phyloP scores from a whole-genome alignment of 192 early-diverging fungal genomes.

The Umbelopsis sp. region DNA sequence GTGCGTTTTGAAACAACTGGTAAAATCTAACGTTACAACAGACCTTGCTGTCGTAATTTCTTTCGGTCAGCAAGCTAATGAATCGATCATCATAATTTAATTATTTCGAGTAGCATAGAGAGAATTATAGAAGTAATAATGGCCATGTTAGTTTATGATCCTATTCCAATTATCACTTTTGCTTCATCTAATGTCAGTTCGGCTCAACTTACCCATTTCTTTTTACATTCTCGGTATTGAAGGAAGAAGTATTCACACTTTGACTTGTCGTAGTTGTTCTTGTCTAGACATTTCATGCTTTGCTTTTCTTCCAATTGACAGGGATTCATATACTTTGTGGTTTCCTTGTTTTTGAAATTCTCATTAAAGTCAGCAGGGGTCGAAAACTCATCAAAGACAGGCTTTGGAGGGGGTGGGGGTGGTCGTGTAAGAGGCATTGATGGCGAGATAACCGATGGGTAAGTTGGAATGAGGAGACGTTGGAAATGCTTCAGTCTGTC shows the following conservation, averaged over 20 bases:
- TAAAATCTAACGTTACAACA: background rate
- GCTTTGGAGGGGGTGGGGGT: conserved; percentile 39
- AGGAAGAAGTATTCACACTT: conserved; percentile 52
- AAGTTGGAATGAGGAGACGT: background rate
- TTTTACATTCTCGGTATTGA: conserved; percentile 58
- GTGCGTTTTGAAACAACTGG: background rate
- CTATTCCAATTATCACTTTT: no score
- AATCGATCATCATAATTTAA: background rate
- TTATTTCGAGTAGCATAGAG: background rate
- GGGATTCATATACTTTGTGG: conserved; percentile 58
- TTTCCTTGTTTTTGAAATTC: conserved; percentile 45
- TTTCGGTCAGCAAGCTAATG: conserved; percentile 3
- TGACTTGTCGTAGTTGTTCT: conserved; percentile 52
- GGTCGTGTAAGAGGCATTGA: conserved; percentile 39
- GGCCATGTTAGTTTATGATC: no score
- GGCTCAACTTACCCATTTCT: conserved; percentile 50
- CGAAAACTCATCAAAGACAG: conserved; percentile 37
- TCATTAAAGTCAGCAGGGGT: conserved; percentile 44
- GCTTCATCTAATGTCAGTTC: background rate
- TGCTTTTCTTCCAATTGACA: conserved; percentile 49
- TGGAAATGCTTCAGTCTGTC: no score
- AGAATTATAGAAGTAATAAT: no score
- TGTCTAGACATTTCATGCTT: conserved; percentile 55
- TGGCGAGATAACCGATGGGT: background rate
- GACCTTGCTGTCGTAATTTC: conserved; percentile 4